Evolutionary conservation across 345 rosid species (phyloP).

Genomic region (Jatropha curcas): DNA sequence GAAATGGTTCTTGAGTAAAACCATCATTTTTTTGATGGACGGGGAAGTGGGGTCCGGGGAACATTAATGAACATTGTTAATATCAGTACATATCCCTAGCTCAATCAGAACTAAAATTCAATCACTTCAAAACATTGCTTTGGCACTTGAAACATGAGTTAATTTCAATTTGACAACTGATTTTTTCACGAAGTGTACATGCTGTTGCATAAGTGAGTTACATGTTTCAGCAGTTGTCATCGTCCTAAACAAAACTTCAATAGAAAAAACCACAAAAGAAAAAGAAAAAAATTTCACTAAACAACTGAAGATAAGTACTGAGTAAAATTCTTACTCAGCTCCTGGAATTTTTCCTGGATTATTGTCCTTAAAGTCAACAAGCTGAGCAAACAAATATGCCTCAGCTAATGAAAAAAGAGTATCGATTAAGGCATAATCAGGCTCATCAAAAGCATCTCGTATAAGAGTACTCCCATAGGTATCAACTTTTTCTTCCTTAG

Average conservation of each 20-base stretch:
- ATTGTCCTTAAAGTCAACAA: conserved; percentile 83
- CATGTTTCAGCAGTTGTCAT: not conserved
- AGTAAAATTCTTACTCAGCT: conserved; percentile 55
- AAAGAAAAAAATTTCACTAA: not conserved
- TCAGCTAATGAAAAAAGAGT: conserved; percentile 96
- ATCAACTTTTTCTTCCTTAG: conserved; percentile 88
- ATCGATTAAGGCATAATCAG: conserved; percentile 94
- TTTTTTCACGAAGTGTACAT: not conserved
- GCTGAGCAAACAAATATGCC: conserved; percentile 95
- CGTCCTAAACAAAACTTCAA: not conserved
- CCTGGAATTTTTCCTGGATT: conserved; percentile 67
- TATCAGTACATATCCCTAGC: not conserved
- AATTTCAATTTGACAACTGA: not conserved
- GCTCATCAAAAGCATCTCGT: conserved; percentile 92
- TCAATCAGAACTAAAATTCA: not conserved
- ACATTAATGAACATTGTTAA: not conserved
- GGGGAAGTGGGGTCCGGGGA: not conserved
- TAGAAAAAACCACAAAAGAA: not conserved
- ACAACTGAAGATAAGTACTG: not conserved
- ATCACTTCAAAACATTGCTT: not conserved
- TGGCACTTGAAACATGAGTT: not conserved
- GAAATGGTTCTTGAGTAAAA: not conserved
- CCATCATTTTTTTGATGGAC: not conserved
- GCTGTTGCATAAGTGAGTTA: too few relatives aligned
- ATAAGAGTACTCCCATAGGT: conserved; percentile 79